Evolutionary conservation across 2,329 filamentous ascomycete genomes (phyloP).

Genomic region (Allantophomopsis lycopodina): DNA sequence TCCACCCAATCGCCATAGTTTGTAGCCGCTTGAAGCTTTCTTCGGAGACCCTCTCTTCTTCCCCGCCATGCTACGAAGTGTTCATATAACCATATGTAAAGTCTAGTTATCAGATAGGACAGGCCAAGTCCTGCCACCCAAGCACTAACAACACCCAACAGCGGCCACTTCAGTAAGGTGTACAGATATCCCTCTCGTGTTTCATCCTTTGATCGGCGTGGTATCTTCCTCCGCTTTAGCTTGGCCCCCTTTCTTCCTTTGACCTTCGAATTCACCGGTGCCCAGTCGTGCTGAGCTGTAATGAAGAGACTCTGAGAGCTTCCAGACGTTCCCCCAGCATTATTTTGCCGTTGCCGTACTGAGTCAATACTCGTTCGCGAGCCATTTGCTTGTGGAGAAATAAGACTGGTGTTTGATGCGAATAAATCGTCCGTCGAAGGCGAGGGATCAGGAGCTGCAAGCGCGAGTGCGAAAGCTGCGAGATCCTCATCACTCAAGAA

Average conservation of each 20-base stretch:
- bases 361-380: conserved; percentile 7
- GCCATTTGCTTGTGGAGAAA: neutral
- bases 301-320: conserved; percentile 39
- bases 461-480: conserved; percentile 64
- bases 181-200: conserved; percentile 91
- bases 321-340: neutral
- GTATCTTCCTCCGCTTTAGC: conserved; percentile 20
- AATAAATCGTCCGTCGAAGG: conserved; percentile 42
- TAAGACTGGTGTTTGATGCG: neutral
- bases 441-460: conserved; percentile 67
- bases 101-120: conserved; percentile 65
- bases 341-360: neutral
- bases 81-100: conserved; percentile 90
- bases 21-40: conserved; percentile 55
- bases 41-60: conserved; percentile 54
- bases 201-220: conserved; percentile 61
- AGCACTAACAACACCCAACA: conserved; percentile 63
- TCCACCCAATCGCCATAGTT: conserved; percentile 75
- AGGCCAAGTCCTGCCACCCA: conserved; percentile 67
- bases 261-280: conserved; percentile 67
- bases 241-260: conserved; percentile 12
- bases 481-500: conserved; percentile 66
- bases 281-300: conserved; percentile 91
- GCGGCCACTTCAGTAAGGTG: conserved; percentile 78
- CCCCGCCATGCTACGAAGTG: conserved; percentile 85